Evolutionary conservation across 2,329 filamentous ascomycete species (phyloP).

Genomic region (Parafenestella ontariensis): DNA sequence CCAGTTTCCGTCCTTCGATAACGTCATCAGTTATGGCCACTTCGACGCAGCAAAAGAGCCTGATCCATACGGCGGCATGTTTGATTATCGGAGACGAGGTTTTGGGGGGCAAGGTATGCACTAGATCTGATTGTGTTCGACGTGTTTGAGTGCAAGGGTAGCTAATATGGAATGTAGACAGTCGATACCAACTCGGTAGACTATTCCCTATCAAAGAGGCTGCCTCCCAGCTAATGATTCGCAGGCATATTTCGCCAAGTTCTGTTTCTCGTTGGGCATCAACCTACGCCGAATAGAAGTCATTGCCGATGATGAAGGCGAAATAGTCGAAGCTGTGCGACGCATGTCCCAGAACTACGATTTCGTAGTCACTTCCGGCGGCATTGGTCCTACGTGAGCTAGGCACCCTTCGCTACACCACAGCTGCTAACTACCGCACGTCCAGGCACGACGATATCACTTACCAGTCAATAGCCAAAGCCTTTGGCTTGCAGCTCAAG

Average conservation of each 20-base stretch:
- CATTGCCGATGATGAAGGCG: slow-evolving; percentile 87
- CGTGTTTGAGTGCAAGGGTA: slow-evolving; percentile 1
- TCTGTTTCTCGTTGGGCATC: slow-evolving; percentile 69
- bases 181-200: slow-evolving; percentile 68
- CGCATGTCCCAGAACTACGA: slow-evolving; percentile 92
- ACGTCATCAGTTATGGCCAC: slow-evolving; percentile 54
- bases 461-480: slow-evolving; percentile 91
- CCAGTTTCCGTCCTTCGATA: slow-evolving; percentile 36
- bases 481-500: slow-evolving; percentile 77
- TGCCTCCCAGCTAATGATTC: slow-evolving; percentile 17
- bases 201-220: slow-evolving; percentile 1
- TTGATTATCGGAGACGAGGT: slow-evolving; percentile 98
- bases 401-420: slow-evolving; percentile 9
- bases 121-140: neutral
- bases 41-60: slow-evolving; percentile 63
- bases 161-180: slow-evolving; percentile 56
- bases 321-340: slow-evolving; percentile 85
- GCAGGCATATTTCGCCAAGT: slow-evolving; percentile 67
- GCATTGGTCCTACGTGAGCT: slow-evolving; percentile 90
- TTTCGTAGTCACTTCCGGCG: slow-evolving; percentile 93
- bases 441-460: slow-evolving; percentile 94
- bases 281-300: slow-evolving; percentile 87
- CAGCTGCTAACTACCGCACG: slow-evolving; percentile 22
- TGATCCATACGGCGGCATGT: slow-evolving; percentile 88
- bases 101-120: slow-evolving; percentile 83